Conservation (phyloP, 371 early-diverging fungal species). For the Gilbertella persicaria region DNA sequence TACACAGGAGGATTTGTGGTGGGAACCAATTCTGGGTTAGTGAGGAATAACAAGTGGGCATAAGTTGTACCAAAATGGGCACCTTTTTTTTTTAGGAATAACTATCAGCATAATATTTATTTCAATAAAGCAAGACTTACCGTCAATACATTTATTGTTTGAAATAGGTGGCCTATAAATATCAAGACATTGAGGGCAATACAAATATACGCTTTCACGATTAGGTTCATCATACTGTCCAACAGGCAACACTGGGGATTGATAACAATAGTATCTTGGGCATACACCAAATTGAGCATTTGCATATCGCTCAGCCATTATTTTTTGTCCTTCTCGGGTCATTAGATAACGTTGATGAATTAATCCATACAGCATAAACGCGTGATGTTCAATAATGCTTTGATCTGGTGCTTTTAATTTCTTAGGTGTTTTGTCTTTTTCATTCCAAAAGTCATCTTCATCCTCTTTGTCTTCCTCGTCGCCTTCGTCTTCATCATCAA, state of each 20-base stretch:
- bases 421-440: constrained; percentile 17
- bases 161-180: constrained; percentile 82
- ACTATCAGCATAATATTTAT: constrained; percentile 3
- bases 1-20: constrained; percentile 54
- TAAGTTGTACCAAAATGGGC: constrained; percentile 97
- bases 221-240: constrained; percentile 76
- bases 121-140: constrained; percentile 28
- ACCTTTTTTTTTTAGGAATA: constrained; percentile 51
- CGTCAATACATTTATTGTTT: constrained; percentile 82
- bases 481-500: constrained; percentile 24
- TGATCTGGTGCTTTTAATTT: constrained; percentile 24
- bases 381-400: constrained; percentile 50
- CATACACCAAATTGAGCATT: constrained; percentile 85
- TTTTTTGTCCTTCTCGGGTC: constrained; percentile 75
- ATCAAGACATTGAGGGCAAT: constrained; percentile 86
- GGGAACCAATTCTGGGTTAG: constrained; percentile 78
- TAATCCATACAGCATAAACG: constrained; percentile 74
- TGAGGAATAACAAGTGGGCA: constrained; percentile 89
- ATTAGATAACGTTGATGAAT: constrained; percentile 85
- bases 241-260: constrained; percentile 78
- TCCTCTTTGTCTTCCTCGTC: constrained; percentile 38
- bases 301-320: constrained; percentile 80
- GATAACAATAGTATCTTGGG: constrained; percentile 78
- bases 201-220: constrained; percentile 68
- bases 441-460: constrained; percentile 39